Evolutionary conservation across 225 moss, liverwort and hornwort species (phyloP).

Genomic region (Polytrichum formosum): DNA sequence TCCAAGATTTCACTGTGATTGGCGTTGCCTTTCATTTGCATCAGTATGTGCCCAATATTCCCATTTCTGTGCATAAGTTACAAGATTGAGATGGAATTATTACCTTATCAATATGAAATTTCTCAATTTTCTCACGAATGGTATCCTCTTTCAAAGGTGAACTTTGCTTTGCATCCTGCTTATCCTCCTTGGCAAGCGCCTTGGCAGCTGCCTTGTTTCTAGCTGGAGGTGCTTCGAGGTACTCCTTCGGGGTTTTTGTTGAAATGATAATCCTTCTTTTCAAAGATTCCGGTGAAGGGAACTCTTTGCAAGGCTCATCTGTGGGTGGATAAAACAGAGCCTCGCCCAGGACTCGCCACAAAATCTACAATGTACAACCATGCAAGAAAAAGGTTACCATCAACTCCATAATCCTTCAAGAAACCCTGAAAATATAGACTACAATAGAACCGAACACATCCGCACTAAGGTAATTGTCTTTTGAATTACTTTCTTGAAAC

Average conservation of each 20-base stretch:
- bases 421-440: not conserved
- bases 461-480: not conserved
- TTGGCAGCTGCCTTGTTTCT: not conserved
- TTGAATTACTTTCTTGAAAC: not conserved
- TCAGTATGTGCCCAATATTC: too few species aligned
- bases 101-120: constrained; percentile 30
- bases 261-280: constrained; percentile 69
- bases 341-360: constrained; percentile 45
- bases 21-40: not conserved
- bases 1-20: not conserved
- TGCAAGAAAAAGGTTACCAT: too few species aligned
- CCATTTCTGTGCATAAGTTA: not conserved
- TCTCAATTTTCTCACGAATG: constrained; percentile 42
- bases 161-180: constrained; percentile 24
- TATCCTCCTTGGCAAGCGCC: constrained; percentile 17
- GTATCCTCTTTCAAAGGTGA: constrained; percentile 23
- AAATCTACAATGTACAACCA: constrained; percentile 28
- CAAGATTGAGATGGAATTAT: not conserved
- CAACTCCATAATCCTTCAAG: too few species aligned
- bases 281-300: constrained; percentile 64
- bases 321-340: constrained; percentile 41
- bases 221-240: constrained; percentile 20
- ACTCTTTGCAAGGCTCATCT: constrained; percentile 43
- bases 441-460: not conserved
- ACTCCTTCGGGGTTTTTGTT: constrained; percentile 80